Percentiles rank a stretch among this genome's conserved stretches.
These are phyloP conservation scores for Penicillium diatomitis DNA, from an alignment of 495 filamentous ascomycete species.

Conservation along the genomic window DNA sequence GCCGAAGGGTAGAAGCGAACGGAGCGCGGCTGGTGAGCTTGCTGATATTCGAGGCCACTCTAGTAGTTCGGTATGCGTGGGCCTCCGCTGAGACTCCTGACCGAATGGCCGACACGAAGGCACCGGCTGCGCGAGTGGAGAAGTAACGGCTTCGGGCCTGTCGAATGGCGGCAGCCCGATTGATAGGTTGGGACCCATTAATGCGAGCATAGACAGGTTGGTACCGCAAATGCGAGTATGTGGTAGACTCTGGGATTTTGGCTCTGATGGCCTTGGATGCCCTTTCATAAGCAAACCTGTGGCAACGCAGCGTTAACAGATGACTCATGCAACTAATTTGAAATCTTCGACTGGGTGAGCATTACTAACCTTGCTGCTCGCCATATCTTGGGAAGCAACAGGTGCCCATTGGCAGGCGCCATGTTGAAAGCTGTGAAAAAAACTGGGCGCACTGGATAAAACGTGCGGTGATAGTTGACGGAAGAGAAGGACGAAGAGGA, in stretches of 20 bases:
- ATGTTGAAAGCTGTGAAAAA: conserved; percentile 36
- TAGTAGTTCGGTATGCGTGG: conserved; percentile 56
- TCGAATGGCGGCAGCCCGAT: conserved; percentile 60
- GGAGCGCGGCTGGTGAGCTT: conserved; percentile 64
- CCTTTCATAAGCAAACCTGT: conserved; percentile 55
- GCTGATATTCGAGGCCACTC: conserved; percentile 55
- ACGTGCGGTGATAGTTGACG: background rate
- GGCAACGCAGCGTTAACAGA: conserved; percentile 12
- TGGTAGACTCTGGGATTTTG: conserved; percentile 48
- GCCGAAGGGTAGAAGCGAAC: conserved; percentile 83
- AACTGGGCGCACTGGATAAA: conserved; percentile 1
- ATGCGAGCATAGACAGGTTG: conserved; percentile 46
- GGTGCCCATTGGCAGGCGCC: conserved; percentile 57
- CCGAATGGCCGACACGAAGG: conserved; percentile 50
- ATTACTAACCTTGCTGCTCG: conserved; percentile 51
- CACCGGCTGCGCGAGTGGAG: conserved; percentile 55
- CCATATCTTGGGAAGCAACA: conserved; percentile 62
- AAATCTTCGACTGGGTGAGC: background rate
- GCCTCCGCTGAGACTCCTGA: conserved; percentile 47
- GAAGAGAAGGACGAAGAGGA: conserved; percentile 10
- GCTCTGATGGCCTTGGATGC: conserved; percentile 52
- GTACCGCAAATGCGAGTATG: conserved; percentile 30
- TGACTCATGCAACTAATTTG: conserved; percentile 6
- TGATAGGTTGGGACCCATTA: conserved; percentile 59
- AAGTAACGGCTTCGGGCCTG: conserved; percentile 67